A percentile compares a stretch with the other conserved stretches of the same genome.
phyloP scores from a whole-genome alignment of 352 stramenopile species.

The Phytophthora aleatoria region DNA sequence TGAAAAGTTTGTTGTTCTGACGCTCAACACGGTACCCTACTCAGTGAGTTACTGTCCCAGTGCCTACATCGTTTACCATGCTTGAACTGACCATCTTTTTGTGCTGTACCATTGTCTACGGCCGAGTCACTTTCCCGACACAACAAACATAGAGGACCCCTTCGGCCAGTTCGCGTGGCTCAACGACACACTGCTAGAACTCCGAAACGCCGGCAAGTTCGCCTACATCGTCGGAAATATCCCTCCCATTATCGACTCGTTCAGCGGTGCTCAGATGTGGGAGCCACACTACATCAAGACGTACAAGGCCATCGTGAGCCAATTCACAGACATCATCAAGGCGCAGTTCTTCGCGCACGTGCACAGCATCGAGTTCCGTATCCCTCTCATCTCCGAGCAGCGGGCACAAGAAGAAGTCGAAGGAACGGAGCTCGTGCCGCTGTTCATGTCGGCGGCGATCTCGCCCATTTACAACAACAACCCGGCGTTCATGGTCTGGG shows the following conservation, averaged over 20 bases:
- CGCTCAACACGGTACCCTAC: constrained; percentile 80
- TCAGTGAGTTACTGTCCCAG: constrained; percentile 39
- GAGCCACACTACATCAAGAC: constrained; percentile 71
- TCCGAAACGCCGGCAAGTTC: constrained; percentile 46
- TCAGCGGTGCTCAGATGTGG: constrained; percentile 83
- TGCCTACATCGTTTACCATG: neutral
- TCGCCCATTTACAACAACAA: constrained; percentile 90
- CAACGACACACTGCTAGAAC: constrained; percentile 55
- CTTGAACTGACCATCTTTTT: neutral
- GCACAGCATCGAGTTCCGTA: constrained; percentile 90
- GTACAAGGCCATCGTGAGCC: constrained; percentile 76
- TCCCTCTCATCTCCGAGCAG: constrained; percentile 38
- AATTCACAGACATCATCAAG: constrained; percentile 70
- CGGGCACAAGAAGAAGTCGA: constrained; percentile 8
- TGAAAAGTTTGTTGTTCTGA: constrained; percentile 63
- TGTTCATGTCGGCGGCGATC: constrained; percentile 84
- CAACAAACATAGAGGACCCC: constrained; percentile 68
- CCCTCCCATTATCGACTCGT: constrained; percentile 88
- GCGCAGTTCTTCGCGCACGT: constrained; percentile 92
- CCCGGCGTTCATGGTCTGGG: constrained; percentile 87
- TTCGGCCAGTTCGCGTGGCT: constrained; percentile 77
- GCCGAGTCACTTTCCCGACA: constrained; percentile 69
- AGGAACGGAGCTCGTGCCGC: constrained; percentile 47
- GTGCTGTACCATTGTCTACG: constrained; percentile 17
- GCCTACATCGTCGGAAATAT: constrained; percentile 92